These are phyloP conservation scores for Coelastrella sp. DNA, from an alignment of 139 green algal species.

Conservation along the genomic window DNA sequence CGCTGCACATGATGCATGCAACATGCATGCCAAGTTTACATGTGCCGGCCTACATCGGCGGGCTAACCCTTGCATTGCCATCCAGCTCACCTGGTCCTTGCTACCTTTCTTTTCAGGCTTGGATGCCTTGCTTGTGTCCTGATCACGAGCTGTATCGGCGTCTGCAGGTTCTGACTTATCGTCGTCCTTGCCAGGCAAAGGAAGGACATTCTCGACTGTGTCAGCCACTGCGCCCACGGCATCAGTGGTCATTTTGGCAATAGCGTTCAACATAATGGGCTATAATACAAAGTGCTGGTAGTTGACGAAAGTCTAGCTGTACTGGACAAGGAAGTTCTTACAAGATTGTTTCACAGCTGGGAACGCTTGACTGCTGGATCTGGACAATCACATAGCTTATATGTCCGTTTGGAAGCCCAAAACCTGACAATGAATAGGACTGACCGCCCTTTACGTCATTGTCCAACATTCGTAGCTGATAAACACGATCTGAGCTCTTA, in stretches of 20 bases:
- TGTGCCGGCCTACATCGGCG: no score
- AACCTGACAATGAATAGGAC: background rate
- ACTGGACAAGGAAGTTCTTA: no score
- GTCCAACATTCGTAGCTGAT: background rate
- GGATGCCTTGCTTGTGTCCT: constrained; percentile 2
- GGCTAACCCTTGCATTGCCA: no score
- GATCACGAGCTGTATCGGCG: background rate
- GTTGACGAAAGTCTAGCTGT: no score
- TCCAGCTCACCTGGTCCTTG: background rate
- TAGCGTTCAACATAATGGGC: constrained; percentile 3
- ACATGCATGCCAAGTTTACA: background rate
- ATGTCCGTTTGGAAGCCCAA: background rate
- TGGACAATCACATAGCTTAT: background rate
- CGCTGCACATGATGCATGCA: background rate
- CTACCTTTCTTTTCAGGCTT: background rate
- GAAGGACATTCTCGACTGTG: background rate
- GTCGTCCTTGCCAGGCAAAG: background rate
- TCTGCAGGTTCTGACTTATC: background rate
- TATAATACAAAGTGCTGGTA: background rate
- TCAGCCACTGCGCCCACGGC: background rate
- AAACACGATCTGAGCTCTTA: background rate
- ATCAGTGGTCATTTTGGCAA: background rate
- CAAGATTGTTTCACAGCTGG: no score
- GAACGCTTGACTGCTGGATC: background rate
- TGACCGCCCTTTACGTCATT: background rate